Percentiles rank a stretch among this genome's conserved stretches.
Conservation (phyloP, 768 basidiomycete species). For the Panaeolus cyanescens region DNA sequence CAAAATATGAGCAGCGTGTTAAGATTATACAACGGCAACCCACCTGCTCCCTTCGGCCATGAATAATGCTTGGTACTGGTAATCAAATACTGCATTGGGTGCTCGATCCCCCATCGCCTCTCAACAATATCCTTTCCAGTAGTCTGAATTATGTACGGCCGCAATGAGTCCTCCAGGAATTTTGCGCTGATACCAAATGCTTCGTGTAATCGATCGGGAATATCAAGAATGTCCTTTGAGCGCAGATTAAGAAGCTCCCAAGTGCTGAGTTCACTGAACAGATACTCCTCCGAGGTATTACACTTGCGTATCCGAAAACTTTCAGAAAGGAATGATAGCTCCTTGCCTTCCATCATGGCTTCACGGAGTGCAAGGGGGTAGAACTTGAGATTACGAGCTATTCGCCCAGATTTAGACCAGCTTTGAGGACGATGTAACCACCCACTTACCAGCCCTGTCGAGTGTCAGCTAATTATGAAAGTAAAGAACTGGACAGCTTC, state of each 20-base stretch:
- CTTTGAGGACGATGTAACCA: too few relatives aligned
- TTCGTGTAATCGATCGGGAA: slow-evolving; percentile 32
- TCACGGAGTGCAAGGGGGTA: slow-evolving; percentile 40
- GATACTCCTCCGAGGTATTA: slow-evolving; percentile 13
- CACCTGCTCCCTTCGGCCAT: slow-evolving; percentile 48
- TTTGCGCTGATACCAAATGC: slow-evolving; percentile 35
- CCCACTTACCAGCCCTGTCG: slow-evolving; percentile 7
- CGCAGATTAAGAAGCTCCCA: slow-evolving; percentile 47
- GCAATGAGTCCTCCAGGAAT: slow-evolving; percentile 22
- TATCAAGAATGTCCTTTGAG: slow-evolving; percentile 32
- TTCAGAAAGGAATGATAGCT: slow-evolving; percentile 29
- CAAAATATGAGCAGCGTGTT: not conserved
- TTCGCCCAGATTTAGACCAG: not conserved
- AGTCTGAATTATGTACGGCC: slow-evolving; percentile 1
- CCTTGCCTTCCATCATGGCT: slow-evolving; percentile 29
- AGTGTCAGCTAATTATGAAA: not conserved
- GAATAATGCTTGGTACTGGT: slow-evolving; percentile 41
- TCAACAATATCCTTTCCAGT: slow-evolving; percentile 5
- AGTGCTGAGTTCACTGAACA: slow-evolving; percentile 26
- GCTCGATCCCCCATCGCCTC: not conserved
- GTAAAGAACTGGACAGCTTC: slow-evolving; percentile 2
- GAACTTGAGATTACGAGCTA: slow-evolving; percentile 50
- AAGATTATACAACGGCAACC: slow-evolving; percentile 2
- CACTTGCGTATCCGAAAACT: slow-evolving; percentile 20
- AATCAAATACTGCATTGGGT: slow-evolving; percentile 20